Base-by-base conservation (phyloP, 805 yeast species). In the Yarrowia deformans region DNA sequence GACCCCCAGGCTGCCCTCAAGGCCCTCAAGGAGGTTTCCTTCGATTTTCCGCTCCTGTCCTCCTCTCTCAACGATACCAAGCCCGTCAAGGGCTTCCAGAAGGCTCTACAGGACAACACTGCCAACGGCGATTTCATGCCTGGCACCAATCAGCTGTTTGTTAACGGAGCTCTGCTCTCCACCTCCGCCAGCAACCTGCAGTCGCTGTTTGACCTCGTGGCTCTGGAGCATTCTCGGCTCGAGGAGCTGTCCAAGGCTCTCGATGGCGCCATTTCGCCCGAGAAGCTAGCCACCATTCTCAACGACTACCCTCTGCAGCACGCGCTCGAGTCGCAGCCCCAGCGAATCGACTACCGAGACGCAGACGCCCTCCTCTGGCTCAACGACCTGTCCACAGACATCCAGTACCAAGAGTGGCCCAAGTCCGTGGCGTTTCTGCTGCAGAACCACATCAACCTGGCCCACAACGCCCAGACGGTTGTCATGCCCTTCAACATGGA, bases 381-480 rank as follows among this genome's bases (percentile, higher is more conserved):
- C 74, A 95, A 94, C 75, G 90, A 95, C 76, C 79, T 94, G 7
- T 96, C 88, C 72, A 75, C 71, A 0, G 97, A 91, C 74, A 73
- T 76, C 0, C 82, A 80, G 40, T 93, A 90, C 74, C 73, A 77
- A 0, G 76, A 79, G 9, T 84, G 83, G 74, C 75, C 85, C 0
- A 75, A 79, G 32, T 81, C 88, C 50, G 76, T 84, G 13, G 77
- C 79, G 9, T 14, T 8, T 8, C 39, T 63, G 35, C 68, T 63
- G 1, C 68, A 63, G 56, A 39, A 40, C 8, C 43, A 48, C 32
- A 46, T 63, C 68, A 48, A 63, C 43, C 83, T 88, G 45, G 82
- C 83, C 67, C 92, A 90, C 71, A 94, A 94, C 75, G 82, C 91
- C 71, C 90, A 91, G 75, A 90, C 91, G 52, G 70, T 89, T 29